Evolutionary conservation across 1,284 basidiomycete genomes (phyloP).

Genomic region (Entoloma clypeatum): DNA sequence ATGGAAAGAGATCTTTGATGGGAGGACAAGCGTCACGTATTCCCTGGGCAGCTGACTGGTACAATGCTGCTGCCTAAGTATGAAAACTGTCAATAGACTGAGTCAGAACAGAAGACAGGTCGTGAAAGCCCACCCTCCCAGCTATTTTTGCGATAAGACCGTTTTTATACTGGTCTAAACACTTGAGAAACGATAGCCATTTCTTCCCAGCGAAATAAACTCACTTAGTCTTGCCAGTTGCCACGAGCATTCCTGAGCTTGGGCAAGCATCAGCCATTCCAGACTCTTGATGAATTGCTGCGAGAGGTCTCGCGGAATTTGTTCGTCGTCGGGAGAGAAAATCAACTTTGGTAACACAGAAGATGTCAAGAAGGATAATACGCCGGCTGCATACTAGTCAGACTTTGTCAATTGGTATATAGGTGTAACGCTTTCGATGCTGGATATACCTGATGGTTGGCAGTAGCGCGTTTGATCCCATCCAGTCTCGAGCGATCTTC

Average conservation of each 20-base stretch:
- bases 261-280: conserved; percentile 82
- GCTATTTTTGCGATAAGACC: conserved; percentile 85
- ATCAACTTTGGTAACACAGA: conserved; percentile 55
- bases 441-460: conserved; percentile 64
- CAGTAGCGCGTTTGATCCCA: conserved; percentile 74
- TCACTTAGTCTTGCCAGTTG: conserved; percentile 85
- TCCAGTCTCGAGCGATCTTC: conserved; percentile 71
- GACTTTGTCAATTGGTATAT: conserved; percentile 12
- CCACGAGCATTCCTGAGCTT: conserved; percentile 98
- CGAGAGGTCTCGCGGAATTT: conserved; percentile 62
- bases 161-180: conserved; percentile 75
- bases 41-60: conserved; percentile 51
- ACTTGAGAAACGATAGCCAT: conserved; percentile 7
- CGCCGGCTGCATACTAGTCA: conserved; percentile 72
- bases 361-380: conserved; percentile 61
- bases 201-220: conserved; percentile 13
- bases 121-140: conserved; percentile 66
- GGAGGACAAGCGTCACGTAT: conserved; percentile 48
- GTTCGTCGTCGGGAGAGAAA: conserved; percentile 50
- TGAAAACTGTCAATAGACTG: conserved; percentile 2
- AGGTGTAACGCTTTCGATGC: background rate
- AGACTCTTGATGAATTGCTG: conserved; percentile 61
- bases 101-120: conserved; percentile 7
- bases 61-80: conserved; percentile 62
- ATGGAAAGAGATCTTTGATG: conserved; percentile 48